phyloP scores from a whole-genome alignment of 2,329 filamentous ascomycete genomes.

The Trichoderma gracile region DNA sequence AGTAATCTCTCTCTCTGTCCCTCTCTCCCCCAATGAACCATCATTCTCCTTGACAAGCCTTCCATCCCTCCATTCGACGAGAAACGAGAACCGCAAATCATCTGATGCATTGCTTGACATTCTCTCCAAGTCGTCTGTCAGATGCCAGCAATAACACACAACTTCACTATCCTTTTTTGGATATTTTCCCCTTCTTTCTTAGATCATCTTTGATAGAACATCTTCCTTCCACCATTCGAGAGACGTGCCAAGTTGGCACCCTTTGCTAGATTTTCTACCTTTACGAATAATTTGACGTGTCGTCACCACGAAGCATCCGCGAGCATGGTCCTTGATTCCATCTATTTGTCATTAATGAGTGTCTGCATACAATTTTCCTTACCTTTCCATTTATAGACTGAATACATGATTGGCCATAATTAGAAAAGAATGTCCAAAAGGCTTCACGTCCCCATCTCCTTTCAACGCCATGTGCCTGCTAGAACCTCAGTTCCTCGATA shows the following conservation, averaged over 20 bases:
- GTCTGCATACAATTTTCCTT: not conserved
- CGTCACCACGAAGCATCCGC: not conserved
- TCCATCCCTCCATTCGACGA: not conserved
- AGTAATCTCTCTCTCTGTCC: not conserved
- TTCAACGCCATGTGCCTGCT: no score
- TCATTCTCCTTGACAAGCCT: not conserved
- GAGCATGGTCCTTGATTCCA: not conserved
- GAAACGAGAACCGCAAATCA: not conserved
- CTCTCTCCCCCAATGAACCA: no score
- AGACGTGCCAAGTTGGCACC: not conserved
- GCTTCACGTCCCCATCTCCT: not conserved
- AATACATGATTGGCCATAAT: not conserved
- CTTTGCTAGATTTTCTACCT: not conserved
- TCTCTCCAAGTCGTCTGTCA: not conserved
- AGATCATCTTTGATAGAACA: not conserved
- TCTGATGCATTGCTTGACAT: not conserved
- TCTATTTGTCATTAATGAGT: not conserved
- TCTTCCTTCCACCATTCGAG: not conserved
- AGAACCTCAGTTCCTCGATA: conserved; percentile 32
- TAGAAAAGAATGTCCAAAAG: no score
- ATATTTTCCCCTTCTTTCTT: not conserved
- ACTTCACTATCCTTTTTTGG: not conserved
- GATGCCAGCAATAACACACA: not conserved
- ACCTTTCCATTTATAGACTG: not conserved
- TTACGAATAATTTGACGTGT: conserved; percentile 6